Evolutionary conservation across 257 asterid genomes (phyloP).

Genomic region (Solanum sejunctum): DNA sequence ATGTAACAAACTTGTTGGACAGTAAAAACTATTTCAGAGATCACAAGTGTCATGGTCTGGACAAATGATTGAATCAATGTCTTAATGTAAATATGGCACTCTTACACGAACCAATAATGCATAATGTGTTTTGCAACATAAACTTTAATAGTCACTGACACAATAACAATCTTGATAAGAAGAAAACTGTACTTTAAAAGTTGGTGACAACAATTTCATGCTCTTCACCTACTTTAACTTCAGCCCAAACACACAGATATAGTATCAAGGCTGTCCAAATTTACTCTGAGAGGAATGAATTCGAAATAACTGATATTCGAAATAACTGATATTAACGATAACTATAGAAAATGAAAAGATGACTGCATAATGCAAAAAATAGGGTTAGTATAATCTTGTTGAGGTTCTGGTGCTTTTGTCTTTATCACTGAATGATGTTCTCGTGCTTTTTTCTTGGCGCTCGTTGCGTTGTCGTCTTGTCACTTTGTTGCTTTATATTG

Average conservation of each 20-base stretch:
- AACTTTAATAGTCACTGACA: background rate
- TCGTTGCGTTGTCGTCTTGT: no score
- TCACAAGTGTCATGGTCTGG: background rate
- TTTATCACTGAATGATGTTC: no score
- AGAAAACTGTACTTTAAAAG: constrained; percentile 46
- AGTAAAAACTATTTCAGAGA: background rate
- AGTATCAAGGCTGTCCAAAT: constrained; percentile 14
- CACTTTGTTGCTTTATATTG: no score
- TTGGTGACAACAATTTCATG: constrained; percentile 70
- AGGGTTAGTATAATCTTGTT: constrained; percentile 11
- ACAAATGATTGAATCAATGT: background rate
- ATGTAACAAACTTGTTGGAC: background rate
- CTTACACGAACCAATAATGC: background rate
- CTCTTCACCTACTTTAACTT: constrained; percentile 64
- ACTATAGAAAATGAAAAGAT: constrained; percentile 12
- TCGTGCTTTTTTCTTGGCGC: no score
- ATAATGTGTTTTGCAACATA: background rate
- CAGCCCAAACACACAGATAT: constrained; percentile 54
- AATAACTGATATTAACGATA: constrained; percentile 40
- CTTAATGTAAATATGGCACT: background rate
- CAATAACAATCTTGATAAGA: background rate
- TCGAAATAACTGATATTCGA: constrained; percentile 83
- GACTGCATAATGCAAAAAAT: constrained; percentile 72
- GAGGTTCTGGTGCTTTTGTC: background rate
- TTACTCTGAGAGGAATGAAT: constrained; percentile 51